Evolutionary conservation across 2,329 filamentous ascomycete genomes (phyloP).

Genomic region (Trichoderma sp.): DNA sequence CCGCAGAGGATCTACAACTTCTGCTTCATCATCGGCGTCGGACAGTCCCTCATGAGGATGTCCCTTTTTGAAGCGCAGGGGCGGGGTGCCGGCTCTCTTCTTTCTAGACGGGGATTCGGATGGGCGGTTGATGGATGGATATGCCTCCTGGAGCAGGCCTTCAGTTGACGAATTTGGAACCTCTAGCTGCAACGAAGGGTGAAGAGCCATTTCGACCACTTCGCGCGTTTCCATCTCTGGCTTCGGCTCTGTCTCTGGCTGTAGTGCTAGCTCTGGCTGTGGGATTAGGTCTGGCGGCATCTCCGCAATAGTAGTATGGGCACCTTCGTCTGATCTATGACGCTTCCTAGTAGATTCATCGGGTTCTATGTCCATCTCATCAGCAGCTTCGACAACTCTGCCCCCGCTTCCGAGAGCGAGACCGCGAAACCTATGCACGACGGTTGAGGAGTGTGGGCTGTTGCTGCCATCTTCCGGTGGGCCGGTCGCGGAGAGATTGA

Average conservation of each 20-base stretch:
- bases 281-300: neutral
- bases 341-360: slow-evolving; percentile 43
- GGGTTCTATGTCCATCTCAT: slow-evolving; percentile 35
- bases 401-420: slow-evolving; percentile 51
- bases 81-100: slow-evolving; percentile 44
- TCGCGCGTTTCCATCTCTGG: neutral
- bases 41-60: slow-evolving; percentile 29
- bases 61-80: slow-evolving; percentile 36
- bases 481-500: slow-evolving; percentile 41
- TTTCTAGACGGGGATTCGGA: slow-evolving; percentile 44
- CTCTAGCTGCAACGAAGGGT: neutral
- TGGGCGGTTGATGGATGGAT: slow-evolving; percentile 43
- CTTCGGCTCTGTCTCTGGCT: neutral
- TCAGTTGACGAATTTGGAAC: slow-evolving; percentile 1
- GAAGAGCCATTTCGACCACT: neutral
- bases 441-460: slow-evolving; percentile 53
- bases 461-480: slow-evolving; percentile 49
- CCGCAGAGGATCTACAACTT: slow-evolving; percentile 55
- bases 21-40: slow-evolving; percentile 39
- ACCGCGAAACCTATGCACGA: slow-evolving; percentile 55
- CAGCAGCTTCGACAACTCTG: slow-evolving; percentile 41
- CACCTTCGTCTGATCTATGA: slow-evolving; percentile 37
- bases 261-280: neutral
- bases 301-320: slow-evolving; percentile 35
- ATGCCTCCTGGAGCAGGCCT: slow-evolving; percentile 27